phyloP scores from a whole-genome alignment of 352 stramenopile genomes.

The Globisporangium spiculum region DNA sequence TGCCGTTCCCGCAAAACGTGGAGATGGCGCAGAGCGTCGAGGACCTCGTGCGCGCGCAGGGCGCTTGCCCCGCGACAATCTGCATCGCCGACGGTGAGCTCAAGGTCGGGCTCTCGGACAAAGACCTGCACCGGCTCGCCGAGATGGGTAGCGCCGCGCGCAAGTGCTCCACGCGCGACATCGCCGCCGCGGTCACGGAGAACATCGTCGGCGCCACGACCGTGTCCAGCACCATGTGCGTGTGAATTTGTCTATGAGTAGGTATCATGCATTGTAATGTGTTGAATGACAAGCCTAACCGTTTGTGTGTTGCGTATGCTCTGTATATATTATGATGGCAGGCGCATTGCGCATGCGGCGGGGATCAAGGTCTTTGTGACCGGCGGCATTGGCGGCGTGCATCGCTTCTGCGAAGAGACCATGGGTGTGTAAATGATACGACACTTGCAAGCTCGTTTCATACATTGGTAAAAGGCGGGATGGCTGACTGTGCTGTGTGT shows the following conservation, averaged over 20 bases:
- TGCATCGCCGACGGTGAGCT: slow-evolving; percentile 93
- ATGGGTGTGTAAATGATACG: slow-evolving; percentile 62
- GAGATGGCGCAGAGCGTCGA: slow-evolving; percentile 91
- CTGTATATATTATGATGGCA: slow-evolving; percentile 21
- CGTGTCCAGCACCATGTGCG: slow-evolving; percentile 95
- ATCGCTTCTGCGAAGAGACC: slow-evolving; percentile 92
- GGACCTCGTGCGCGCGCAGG: slow-evolving; percentile 81
- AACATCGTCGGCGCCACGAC: slow-evolving; percentile 92
- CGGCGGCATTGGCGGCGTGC: slow-evolving; percentile 95
- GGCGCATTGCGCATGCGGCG: slow-evolving; percentile 90
- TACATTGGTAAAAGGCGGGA: neutral
- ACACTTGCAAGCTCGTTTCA: neutral
- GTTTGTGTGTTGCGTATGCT: neutral
- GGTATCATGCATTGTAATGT: neutral
- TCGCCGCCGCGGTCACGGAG: slow-evolving; percentile 70
- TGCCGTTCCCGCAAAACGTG: slow-evolving; percentile 98
- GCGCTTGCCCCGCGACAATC: slow-evolving; percentile 94
- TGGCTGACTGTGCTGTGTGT: neutral
- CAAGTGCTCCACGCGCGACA: slow-evolving; percentile 85
- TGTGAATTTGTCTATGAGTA: neutral
- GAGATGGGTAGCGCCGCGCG: slow-evolving; percentile 59
- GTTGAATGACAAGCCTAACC: neutral
- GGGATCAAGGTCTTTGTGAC: slow-evolving; percentile 98
- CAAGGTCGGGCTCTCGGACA: slow-evolving; percentile 61
- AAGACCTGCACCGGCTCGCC: slow-evolving; percentile 56